Evolutionary conservation across 371 early-diverging fungal genomes (phyloP).

Genomic region (Lichtheimia hyalospora): DNA sequence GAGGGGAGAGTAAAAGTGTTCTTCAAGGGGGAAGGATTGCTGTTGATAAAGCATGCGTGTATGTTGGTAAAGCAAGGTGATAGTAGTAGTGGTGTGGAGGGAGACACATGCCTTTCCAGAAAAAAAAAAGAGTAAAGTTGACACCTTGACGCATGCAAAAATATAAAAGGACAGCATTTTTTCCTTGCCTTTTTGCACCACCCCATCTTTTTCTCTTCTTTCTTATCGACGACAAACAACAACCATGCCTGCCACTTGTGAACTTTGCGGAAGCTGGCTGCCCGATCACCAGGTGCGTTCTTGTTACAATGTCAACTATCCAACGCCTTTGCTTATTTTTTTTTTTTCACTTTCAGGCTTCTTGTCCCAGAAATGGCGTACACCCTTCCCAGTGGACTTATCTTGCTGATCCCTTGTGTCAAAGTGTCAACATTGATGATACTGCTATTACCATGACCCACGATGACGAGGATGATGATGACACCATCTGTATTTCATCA

Average conservation of each 20-base stretch:
- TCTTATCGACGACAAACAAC: background rate
- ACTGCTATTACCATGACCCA: too few relatives aligned
- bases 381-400: constrained; percentile 31
- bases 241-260: constrained; percentile 27
- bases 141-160: constrained; percentile 1
- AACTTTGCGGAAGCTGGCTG: constrained; percentile 31
- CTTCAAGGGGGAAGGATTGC: background rate
- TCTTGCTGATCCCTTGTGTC: background rate
- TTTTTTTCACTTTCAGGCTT: constrained; percentile 8
- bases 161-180: constrained; percentile 3
- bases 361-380: constrained; percentile 29
- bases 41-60: background rate
- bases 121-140: background rate
- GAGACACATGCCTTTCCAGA: constrained; percentile 2
- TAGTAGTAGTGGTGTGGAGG: background rate
- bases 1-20: background rate
- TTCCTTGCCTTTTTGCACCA: background rate
- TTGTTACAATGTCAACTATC: background rate
- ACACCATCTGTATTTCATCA: too few relatives aligned
- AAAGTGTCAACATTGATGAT: too few relatives aligned
- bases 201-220: background rate
- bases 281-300: constrained; percentile 23
- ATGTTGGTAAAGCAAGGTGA: too few relatives aligned
- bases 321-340: background rate
- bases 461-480: too few relatives aligned